phyloP scores from a whole-genome alignment of 768 basidiomycete genomes.

The Ramaria sp. region DNA sequence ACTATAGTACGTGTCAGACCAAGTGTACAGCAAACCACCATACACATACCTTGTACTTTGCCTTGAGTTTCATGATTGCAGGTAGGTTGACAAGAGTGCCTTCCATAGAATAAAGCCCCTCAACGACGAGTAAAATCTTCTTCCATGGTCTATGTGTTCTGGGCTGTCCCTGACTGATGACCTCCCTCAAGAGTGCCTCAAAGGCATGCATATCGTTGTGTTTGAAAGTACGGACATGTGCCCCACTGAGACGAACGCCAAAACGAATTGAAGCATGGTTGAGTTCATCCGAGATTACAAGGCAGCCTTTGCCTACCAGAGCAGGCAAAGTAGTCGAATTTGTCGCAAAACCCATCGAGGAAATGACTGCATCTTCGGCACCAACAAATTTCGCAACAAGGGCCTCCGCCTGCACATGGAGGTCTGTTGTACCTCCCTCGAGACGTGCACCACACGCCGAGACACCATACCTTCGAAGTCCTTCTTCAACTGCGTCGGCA shows the following conservation, averaged over 20 bases:
- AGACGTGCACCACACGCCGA: constrained; percentile 67
- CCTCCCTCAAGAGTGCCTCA: constrained; percentile 74
- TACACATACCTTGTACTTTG: constrained; percentile 78
- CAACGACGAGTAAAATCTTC: constrained; percentile 90
- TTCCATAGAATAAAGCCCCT: constrained; percentile 98
- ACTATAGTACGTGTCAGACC: constrained; percentile 37
- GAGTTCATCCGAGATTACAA: constrained; percentile 94
- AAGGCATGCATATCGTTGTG: constrained; percentile 88
- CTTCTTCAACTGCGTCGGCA: constrained; percentile 86
- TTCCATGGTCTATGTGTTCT: constrained; percentile 99
- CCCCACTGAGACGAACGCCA: constrained; percentile 82
- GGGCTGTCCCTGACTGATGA: constrained; percentile 94
- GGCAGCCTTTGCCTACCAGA: constrained; percentile 77
- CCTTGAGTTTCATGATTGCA: constrained; percentile 72
- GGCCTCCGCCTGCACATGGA: constrained; percentile 72
- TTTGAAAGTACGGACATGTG: constrained; percentile 87
- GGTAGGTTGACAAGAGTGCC: constrained; percentile 89
- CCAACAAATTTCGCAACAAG: constrained; percentile 88
- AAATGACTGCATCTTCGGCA: constrained; percentile 79
- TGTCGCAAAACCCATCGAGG: constrained; percentile 95
- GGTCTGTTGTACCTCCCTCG: constrained; percentile 77
- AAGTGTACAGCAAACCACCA: background rate
- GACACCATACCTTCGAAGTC: constrained; percentile 72
- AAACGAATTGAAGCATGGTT: constrained; percentile 95
- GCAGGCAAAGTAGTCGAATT: constrained; percentile 92